These are phyloP conservation scores for Paramecium bursaria DNA, from an alignment of 73 alveolate genomes.

Conservation along the genomic window DNA sequence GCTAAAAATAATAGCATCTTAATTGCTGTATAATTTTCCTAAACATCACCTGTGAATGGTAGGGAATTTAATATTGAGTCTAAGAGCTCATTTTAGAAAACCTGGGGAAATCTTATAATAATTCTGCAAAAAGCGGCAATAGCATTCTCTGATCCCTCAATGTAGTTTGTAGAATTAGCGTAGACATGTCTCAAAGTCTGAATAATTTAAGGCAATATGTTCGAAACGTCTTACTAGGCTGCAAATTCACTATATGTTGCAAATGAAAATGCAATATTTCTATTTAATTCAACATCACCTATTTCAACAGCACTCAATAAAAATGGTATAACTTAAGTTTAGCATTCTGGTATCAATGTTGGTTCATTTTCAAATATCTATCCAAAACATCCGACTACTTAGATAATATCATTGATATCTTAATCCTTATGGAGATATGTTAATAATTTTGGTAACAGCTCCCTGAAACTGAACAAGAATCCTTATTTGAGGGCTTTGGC, in stretches of 20 bases:
- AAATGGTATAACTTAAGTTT: conserved; percentile 41
- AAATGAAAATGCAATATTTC: conserved; percentile 65
- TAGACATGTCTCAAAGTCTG: background rate
- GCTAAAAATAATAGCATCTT: conserved; percentile 60
- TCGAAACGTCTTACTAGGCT: conserved; percentile 46
- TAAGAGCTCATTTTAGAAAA: conserved; percentile 53
- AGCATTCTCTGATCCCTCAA: conserved; percentile 65
- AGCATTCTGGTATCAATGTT: conserved; percentile 29
- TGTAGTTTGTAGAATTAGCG: conserved; percentile 25
- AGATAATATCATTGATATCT: conserved; percentile 65
- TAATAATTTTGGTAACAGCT: conserved; percentile 33
- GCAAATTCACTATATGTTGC: conserved; percentile 66
- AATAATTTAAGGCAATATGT: conserved; percentile 39
- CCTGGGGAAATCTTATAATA: conserved; percentile 67
- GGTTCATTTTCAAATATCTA: conserved; percentile 63
- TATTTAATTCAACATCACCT: conserved; percentile 69
- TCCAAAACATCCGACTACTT: conserved; percentile 67
- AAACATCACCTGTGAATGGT: conserved; percentile 68
- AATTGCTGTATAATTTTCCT: conserved; percentile 62
- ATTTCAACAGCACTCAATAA: conserved; percentile 20
- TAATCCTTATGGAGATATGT: conserved; percentile 49
- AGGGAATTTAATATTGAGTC: conserved; percentile 24
- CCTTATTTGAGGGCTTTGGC: conserved; percentile 57
- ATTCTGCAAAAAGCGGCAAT: conserved; percentile 71
- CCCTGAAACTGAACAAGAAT: conserved; percentile 49